Conservation (phyloP, 2,329 filamentous ascomycete genomes). For the Cytospora leucostoma region DNA sequence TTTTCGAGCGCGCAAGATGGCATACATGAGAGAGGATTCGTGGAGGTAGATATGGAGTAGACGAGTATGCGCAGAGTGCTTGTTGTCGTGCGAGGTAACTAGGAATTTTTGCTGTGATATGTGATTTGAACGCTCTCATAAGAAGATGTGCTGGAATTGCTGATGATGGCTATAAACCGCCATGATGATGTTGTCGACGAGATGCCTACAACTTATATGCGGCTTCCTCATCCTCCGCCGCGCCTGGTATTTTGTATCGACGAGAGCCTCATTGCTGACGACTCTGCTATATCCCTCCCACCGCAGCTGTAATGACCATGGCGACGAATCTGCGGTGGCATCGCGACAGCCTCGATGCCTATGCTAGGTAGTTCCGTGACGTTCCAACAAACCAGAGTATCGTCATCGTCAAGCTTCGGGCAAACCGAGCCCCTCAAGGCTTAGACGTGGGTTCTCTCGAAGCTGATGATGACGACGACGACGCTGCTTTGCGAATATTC, state of each 20-base stretch:
- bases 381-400: constrained; percentile 12
- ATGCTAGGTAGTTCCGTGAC: constrained; percentile 11
- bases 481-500: constrained; percentile 4
- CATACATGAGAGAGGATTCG: not conserved
- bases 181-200: not conserved
- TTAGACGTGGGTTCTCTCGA: constrained; percentile 1
- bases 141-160: not conserved
- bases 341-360: not conserved
- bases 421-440: constrained; percentile 9
- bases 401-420: constrained; percentile 10
- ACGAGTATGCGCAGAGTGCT: not conserved
- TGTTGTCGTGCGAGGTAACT: no score
- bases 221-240: not conserved
- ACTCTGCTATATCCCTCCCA: constrained; percentile 3
- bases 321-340: not conserved
- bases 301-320: not conserved
- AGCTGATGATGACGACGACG: constrained; percentile 2
- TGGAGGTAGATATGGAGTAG: not conserved
- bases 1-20: not conserved
- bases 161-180: not conserved
- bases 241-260: not conserved
- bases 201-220: not conserved
- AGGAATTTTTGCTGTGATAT: no score
- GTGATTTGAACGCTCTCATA: not conserved
- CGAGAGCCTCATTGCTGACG: not conserved